phyloP scores from a whole-genome alignment of 768 basidiomycete genomes.

The Dendrothele bispora region DNA sequence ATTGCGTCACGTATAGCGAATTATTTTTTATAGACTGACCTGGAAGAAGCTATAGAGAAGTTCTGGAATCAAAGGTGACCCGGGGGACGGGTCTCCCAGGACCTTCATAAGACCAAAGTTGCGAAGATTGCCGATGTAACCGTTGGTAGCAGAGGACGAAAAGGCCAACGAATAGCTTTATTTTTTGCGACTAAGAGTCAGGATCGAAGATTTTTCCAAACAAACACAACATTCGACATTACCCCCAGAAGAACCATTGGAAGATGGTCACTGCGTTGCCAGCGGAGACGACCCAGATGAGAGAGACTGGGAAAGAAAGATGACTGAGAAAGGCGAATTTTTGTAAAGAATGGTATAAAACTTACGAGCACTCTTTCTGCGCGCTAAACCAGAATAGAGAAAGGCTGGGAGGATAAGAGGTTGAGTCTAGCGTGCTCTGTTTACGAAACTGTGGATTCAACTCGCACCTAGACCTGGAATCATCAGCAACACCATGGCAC shows the following conservation, averaged over 20 bases:
- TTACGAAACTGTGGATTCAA: neutral
- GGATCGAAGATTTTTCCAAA: too few species aligned
- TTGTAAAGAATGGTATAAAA: neutral
- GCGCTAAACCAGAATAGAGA: slow-evolving; percentile 70
- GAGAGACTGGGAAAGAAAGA: slow-evolving; percentile 43
- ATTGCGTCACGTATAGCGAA: too few species aligned
- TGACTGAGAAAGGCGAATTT: slow-evolving; percentile 3
- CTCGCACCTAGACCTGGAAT: slow-evolving; percentile 66
- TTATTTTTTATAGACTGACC: too few species aligned
- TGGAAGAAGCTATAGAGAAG: slow-evolving; percentile 86
- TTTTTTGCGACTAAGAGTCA: too few species aligned
- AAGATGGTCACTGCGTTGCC: slow-evolving; percentile 76
- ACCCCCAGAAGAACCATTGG: slow-evolving; percentile 84
- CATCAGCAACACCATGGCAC: slow-evolving; percentile 77
- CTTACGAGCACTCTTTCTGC: slow-evolving; percentile 63
- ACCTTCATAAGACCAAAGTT: slow-evolving; percentile 79
- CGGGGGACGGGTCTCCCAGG: slow-evolving; percentile 70
- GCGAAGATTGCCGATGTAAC: slow-evolving; percentile 76
- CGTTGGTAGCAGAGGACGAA: slow-evolving; percentile 50
- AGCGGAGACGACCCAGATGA: slow-evolving; percentile 76
- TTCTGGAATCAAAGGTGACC: slow-evolving; percentile 78
- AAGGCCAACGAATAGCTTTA: slow-evolving; percentile 7
- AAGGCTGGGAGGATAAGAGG: slow-evolving; percentile 65
- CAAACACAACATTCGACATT: too few species aligned
- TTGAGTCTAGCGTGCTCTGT: too few species aligned